These are phyloP conservation scores for Quercus gilva DNA, from an alignment of 306 rosid genomes.

Conservation along the genomic window DNA sequence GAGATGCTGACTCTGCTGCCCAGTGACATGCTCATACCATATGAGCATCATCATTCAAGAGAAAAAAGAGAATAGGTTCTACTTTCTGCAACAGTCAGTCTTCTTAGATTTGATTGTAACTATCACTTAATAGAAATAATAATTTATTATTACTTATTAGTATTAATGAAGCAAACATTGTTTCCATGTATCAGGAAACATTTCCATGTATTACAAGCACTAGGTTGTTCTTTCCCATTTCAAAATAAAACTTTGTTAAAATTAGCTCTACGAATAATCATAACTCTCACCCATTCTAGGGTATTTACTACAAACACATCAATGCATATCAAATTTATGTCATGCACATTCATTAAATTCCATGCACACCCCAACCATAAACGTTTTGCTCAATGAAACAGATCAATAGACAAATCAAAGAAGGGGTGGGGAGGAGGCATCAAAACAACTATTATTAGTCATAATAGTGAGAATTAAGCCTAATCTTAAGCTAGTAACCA, in stretches of 20 bases:
- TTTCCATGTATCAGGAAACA: not conserved
- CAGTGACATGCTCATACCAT: constrained; percentile 32
- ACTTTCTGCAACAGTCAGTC: not conserved
- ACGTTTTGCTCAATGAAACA: not conserved
- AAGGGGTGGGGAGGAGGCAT: not conserved
- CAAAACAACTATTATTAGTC: not conserved
- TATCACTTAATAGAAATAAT: not conserved
- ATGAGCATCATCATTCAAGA: constrained; percentile 31
- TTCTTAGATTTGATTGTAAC: not conserved
- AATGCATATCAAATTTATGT: not conserved
- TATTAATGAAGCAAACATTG: not conserved
- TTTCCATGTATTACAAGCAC: not conserved
- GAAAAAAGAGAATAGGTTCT: constrained; percentile 29
- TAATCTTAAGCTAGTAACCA: not conserved
- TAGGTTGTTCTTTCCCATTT: not conserved
- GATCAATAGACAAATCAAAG: not conserved
- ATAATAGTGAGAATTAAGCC: not conserved
- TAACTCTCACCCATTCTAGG: not conserved
- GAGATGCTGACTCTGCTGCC: constrained; percentile 50
- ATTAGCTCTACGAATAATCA: too few relatives aligned
- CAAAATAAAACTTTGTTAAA: not conserved
- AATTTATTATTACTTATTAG: not conserved
- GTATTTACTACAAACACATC: not conserved
- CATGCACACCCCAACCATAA: too few relatives aligned
- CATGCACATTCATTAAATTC: not conserved